Conservation (phyloP, 2,329 filamentous ascomycete genomes). For the Madurella mycetomatis region DNA sequence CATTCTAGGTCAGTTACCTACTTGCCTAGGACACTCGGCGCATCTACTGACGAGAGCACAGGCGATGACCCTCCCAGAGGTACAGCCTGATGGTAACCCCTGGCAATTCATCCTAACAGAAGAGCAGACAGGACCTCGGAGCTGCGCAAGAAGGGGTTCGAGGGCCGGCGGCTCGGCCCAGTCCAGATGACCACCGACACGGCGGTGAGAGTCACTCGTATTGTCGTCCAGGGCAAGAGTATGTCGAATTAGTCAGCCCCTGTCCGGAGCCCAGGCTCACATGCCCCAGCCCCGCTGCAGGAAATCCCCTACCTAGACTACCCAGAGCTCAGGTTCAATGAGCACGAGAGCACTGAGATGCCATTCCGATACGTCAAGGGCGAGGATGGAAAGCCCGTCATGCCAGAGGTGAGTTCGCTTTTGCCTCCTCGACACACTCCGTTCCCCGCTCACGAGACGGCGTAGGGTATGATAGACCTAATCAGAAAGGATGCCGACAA, state of each 20-base stretch:
- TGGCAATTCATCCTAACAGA: conserved; percentile 14
- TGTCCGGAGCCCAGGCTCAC: background rate
- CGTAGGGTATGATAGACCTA: conserved; percentile 88
- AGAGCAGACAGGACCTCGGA: conserved; percentile 84
- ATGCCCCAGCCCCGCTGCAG: conserved; percentile 62
- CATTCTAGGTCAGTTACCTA: conserved; percentile 67
- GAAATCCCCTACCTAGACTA: conserved; percentile 80
- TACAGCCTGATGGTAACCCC: conserved; percentile 39
- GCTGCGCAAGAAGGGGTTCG: conserved; percentile 86
- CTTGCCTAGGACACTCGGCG: background rate
- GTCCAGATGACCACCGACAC: conserved; percentile 99
- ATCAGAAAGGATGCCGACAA: conserved; percentile 94
- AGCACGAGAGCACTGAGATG: conserved; percentile 95
- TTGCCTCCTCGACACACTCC: conserved; percentile 10
- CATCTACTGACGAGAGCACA: conserved; percentile 34
- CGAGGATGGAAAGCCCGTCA: conserved; percentile 71
- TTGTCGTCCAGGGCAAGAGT: conserved; percentile 83
- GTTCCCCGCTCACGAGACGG: conserved; percentile 3
- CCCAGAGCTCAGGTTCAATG: conserved; percentile 83
- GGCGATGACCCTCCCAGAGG: conserved; percentile 92
- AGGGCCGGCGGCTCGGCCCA: conserved; percentile 79
- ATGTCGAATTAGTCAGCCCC: conserved; percentile 27
- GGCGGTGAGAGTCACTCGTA: conserved; percentile 85
- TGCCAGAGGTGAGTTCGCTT: conserved; percentile 69
- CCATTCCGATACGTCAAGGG: conserved; percentile 91